These are phyloP conservation scores for Cornus florida DNA, from an alignment of 148 eudicot species.

Conservation along the genomic window DNA sequence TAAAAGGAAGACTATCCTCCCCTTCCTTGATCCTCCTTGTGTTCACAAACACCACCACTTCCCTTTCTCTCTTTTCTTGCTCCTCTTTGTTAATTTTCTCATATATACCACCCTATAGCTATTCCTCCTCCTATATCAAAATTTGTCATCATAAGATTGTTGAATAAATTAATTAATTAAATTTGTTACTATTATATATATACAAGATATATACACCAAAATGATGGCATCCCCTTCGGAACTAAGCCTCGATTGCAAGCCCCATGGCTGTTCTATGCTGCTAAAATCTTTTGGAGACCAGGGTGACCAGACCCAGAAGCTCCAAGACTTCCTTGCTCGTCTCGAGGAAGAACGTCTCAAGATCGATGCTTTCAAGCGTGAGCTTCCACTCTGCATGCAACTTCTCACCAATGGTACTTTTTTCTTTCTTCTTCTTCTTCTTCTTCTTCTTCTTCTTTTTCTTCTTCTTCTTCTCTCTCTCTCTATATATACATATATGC, in stretches of 20 bases:
- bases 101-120: constrained; percentile 8
- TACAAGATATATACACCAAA: constrained; percentile 9
- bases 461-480: no score
- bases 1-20: constrained; percentile 9
- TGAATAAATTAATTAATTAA: constrained; percentile 1
- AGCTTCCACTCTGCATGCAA: constrained; percentile 94
- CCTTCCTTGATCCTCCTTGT: constrained; percentile 59
- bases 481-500: no score
- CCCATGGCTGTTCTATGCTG: constrained; percentile 75
- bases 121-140: constrained; percentile 29
- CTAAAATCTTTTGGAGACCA: constrained; percentile 61
- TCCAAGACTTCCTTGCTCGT: constrained; percentile 71
- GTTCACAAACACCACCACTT: constrained; percentile 61
- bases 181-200: not conserved
- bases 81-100: constrained; percentile 24
- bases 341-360: constrained; percentile 93
- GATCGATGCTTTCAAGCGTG: constrained; percentile 98
- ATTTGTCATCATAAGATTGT: constrained; percentile 19
- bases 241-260: constrained; percentile 70
- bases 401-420: constrained; percentile 81
- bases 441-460: no score
- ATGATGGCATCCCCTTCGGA: constrained; percentile 82
- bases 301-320: constrained; percentile 38
- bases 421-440: no score
- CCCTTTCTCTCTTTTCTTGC: constrained; percentile 21